Conservation (phyloP, 441 rosid genomes). For the Pelargonium australe region DNA sequence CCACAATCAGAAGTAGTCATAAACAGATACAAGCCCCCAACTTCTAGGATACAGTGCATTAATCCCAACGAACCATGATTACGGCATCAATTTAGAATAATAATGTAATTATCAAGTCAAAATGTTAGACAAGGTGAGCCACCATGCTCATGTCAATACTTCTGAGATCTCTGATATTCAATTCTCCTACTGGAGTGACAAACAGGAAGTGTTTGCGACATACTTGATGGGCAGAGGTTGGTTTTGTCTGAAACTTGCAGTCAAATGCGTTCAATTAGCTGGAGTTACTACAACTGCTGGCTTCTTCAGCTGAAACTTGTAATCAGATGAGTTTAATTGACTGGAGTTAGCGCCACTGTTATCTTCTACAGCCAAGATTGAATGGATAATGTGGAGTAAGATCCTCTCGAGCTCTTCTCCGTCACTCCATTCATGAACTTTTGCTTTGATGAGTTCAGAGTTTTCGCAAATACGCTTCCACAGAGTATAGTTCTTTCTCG, state of each 20-base stretch:
- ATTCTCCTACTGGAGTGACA: slow-evolving; percentile 9
- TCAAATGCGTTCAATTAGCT: not conserved
- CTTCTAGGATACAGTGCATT: too few relatives aligned
- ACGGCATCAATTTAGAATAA: too few relatives aligned
- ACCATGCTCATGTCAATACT: not conserved
- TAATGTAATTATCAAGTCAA: too few relatives aligned
- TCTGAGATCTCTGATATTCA: not conserved
- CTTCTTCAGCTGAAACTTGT: too few relatives aligned
- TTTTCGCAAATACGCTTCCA: slow-evolving; percentile 40
- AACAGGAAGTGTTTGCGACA: not conserved
- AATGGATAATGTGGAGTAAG: slow-evolving; percentile 39
- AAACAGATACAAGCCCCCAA: too few relatives aligned
- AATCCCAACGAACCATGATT: too few relatives aligned
- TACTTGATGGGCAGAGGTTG: slow-evolving; percentile 14
- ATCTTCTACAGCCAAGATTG: slow-evolving; percentile 24
- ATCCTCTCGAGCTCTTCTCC: slow-evolving; percentile 50
- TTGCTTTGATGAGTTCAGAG: slow-evolving; percentile 52
- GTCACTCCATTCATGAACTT: slow-evolving; percentile 58
- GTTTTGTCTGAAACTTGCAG: slow-evolving; percentile 11
- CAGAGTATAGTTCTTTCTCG: slow-evolving; percentile 60
- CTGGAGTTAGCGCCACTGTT: slow-evolving; percentile 3
- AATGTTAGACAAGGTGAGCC: too few relatives aligned
- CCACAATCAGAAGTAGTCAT: too few relatives aligned
- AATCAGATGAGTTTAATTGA: slow-evolving; percentile 16
- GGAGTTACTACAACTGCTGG: not conserved